A percentile compares a stretch with the other conserved stretches of the same genome.
phyloP scores from a whole-genome alignment of 1,284 basidiomycete genomes.

The Takashimella tepidaria region DNA sequence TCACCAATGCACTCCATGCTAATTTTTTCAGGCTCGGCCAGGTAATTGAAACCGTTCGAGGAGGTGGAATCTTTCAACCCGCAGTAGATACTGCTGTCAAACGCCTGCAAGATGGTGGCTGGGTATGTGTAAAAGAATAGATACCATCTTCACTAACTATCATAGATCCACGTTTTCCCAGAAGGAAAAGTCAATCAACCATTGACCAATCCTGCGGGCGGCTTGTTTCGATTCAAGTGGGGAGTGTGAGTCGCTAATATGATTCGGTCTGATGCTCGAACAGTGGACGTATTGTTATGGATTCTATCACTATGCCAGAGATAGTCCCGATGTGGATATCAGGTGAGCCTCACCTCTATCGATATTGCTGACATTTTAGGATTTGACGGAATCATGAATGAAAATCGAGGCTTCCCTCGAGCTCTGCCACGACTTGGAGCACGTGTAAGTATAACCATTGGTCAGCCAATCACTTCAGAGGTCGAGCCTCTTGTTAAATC shows the following conservation, averaged over 20 bases:
- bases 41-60: slow-evolving; percentile 87
- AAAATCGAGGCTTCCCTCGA: slow-evolving; percentile 55
- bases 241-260: slow-evolving; percentile 64
- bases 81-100: slow-evolving; percentile 77
- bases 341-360: slow-evolving; percentile 50
- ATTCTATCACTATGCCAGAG: slow-evolving; percentile 63
- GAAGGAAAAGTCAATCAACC: slow-evolving; percentile 89
- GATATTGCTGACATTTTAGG: slow-evolving; percentile 49
- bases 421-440: slow-evolving; percentile 40
- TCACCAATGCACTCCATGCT: slow-evolving; percentile 80
- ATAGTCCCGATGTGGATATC: slow-evolving; percentile 93
- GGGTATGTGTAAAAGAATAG: slow-evolving; percentile 57
- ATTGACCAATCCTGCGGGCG: slow-evolving; percentile 53
- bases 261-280: slow-evolving; percentile 6
- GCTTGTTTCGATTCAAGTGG: slow-evolving; percentile 87
- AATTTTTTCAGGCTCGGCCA: slow-evolving; percentile 86
- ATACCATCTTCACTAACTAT: neutral
- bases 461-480: slow-evolving; percentile 33
- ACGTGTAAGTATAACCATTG: slow-evolving; percentile 41
- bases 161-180: slow-evolving; percentile 83
- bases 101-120: slow-evolving; percentile 72
- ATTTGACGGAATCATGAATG: slow-evolving; percentile 86
- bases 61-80: slow-evolving; percentile 81
- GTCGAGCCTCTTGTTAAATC: slow-evolving; percentile 38
- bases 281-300: slow-evolving; percentile 80